These are phyloP conservation scores for Wickerhamomyces sydowiorum DNA, from an alignment of 805 yeast species.

Conservation along the genomic window DNA sequence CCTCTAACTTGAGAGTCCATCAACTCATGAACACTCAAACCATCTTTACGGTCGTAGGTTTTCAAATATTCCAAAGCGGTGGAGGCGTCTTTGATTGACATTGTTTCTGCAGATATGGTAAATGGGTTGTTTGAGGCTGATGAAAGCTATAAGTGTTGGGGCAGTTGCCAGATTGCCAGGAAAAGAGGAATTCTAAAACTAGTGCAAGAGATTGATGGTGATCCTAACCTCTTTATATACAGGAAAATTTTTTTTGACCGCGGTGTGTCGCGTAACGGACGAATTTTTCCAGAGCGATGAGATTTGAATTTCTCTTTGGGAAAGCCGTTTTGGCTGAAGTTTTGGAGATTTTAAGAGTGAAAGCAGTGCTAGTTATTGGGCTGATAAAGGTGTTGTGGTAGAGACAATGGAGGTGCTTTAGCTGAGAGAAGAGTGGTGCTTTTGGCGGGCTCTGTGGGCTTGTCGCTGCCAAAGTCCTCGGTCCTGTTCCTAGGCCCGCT, in stretches of 20 bases:
- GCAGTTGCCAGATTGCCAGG: conserved; percentile 25
- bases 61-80: conserved; percentile 66
- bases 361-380: too few species aligned
- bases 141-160: conserved; percentile 9
- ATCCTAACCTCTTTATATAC: background rate
- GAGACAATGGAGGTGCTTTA: too few species aligned
- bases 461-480: too few species aligned
- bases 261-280: background rate
- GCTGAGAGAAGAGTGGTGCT: too few species aligned
- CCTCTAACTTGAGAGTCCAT: conserved; percentile 91
- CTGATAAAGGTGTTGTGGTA: too few species aligned
- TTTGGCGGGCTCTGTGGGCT: too few species aligned
- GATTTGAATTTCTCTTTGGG: too few species aligned
- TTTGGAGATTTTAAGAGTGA: too few species aligned
- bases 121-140: background rate
- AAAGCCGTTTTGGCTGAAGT: too few species aligned
- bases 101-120: too few species aligned
- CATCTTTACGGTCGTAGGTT: conserved; percentile 70
- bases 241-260: background rate
- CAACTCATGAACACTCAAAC: conserved; percentile 74
- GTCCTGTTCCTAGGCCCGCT: too few species aligned
- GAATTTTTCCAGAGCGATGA: too few species aligned
- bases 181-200: conserved; percentile 2
- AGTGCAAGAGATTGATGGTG: background rate
- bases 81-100: conserved; percentile 36